Conservation (phyloP, 2,329 filamentous ascomycete genomes). For the Fusarium sp. region DNA sequence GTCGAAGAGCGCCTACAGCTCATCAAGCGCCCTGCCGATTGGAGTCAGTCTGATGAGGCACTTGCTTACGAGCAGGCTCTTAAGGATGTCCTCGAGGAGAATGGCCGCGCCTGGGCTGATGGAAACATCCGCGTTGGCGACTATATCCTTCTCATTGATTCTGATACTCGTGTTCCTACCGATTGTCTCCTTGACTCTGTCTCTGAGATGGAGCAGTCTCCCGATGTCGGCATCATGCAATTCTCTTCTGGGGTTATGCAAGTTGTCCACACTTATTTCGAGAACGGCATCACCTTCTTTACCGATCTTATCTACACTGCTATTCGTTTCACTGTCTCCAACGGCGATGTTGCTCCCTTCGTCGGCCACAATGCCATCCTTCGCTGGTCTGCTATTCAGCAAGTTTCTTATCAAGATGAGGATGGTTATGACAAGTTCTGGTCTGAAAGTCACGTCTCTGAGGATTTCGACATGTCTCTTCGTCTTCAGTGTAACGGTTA, state of each 20-base stretch:
- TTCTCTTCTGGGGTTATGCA: conserved; percentile 84
- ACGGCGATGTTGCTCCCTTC: conserved; percentile 81
- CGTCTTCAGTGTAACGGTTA: conserved; percentile 79
- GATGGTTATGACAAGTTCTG: conserved; percentile 83
- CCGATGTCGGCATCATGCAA: conserved; percentile 82
- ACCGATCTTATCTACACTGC: conserved; percentile 81
- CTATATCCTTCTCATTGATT: conserved; percentile 81
- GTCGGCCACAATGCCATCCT: conserved; percentile 85
- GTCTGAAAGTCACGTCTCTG: conserved; percentile 83
- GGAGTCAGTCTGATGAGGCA: conserved; percentile 77
- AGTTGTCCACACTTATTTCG: conserved; percentile 79
- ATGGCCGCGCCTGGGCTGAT: conserved; percentile 81
- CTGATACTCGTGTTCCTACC: conserved; percentile 80
- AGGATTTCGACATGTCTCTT: conserved; percentile 86
- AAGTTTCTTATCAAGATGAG: conserved; percentile 76
- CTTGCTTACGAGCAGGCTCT: conserved; percentile 74
- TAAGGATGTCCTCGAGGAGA: conserved; percentile 73
- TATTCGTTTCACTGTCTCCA: conserved; percentile 81
- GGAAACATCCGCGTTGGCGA: conserved; percentile 89
- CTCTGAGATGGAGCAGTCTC: conserved; percentile 84
- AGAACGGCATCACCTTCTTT: conserved; percentile 77
- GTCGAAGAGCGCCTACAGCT: conserved; percentile 75
- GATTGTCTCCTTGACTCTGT: conserved; percentile 84
- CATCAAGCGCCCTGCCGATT: conserved; percentile 68
- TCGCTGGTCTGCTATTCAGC: conserved; percentile 80